These are phyloP conservation scores for Vanderwaltozyma polyspora DNA, from an alignment of 805 yeast genomes.

Conservation along the genomic window DNA sequence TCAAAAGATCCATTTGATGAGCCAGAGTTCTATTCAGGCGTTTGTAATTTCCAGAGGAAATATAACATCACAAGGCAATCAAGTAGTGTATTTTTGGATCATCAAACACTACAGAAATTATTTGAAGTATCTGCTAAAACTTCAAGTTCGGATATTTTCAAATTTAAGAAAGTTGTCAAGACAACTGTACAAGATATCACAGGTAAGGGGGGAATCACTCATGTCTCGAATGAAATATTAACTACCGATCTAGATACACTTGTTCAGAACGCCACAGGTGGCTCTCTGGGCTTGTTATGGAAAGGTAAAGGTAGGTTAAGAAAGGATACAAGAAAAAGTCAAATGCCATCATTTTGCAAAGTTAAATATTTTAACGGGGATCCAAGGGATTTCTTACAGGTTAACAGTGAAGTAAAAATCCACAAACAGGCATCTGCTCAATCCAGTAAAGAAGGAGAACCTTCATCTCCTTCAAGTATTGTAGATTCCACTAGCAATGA, in stretches of 20 bases:
- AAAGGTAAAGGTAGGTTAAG: slow-evolving; percentile 37
- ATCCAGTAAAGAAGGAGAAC: too few species aligned
- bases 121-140: slow-evolving; percentile 37
- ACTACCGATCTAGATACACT: slow-evolving; percentile 30
- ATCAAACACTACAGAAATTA: slow-evolving; percentile 40
- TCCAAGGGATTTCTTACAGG: slow-evolving; percentile 10
- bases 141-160: slow-evolving; percentile 34
- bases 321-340: slow-evolving; percentile 9
- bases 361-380: slow-evolving; percentile 15
- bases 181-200: slow-evolving; percentile 60
- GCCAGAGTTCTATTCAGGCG: slow-evolving; percentile 52
- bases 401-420: slow-evolving; percentile 2
- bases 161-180: slow-evolving; percentile 56
- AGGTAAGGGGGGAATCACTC: slow-evolving; percentile 29
- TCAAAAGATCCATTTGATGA: slow-evolving; percentile 77
- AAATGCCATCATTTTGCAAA: slow-evolving; percentile 6
- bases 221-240: slow-evolving; percentile 28
- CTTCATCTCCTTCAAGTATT: background rate
- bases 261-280: slow-evolving; percentile 24
- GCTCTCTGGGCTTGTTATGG: slow-evolving; percentile 35
- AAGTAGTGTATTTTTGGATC: slow-evolving; percentile 43
- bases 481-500: background rate
- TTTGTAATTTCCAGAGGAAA: slow-evolving; percentile 71
- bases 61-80: slow-evolving; percentile 32
- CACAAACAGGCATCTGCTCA: background rate